Evolutionary conservation across 75 land plant species (phyloP).

Genomic region (Selaginella moellendorffii): DNA sequence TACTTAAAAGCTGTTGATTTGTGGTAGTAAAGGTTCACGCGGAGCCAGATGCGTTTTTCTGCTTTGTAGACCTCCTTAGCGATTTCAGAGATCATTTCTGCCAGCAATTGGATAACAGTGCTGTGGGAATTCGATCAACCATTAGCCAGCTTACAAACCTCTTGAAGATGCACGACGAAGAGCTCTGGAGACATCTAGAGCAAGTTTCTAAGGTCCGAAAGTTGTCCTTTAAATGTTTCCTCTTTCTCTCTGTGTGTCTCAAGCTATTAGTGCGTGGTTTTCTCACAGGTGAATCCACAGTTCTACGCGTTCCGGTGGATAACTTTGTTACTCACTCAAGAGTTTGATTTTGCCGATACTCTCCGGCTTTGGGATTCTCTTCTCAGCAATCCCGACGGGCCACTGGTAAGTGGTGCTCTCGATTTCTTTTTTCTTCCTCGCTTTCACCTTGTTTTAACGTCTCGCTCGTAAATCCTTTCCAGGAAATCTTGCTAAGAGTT

Average conservation of each 20-base stretch:
- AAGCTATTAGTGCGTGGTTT: too few relatives aligned
- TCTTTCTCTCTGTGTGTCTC: too few relatives aligned
- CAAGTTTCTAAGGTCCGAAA: constrained; percentile 69
- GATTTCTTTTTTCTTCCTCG: constrained; percentile 2
- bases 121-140: constrained; percentile 89
- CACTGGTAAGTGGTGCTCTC: constrained; percentile 37
- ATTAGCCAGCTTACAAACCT: constrained; percentile 55
- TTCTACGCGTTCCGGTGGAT: constrained; percentile 84
- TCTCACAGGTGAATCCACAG: constrained; percentile 74
- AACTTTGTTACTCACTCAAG: constrained; percentile 73
- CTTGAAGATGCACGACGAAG: constrained; percentile 82
- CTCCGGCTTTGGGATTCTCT: constrained; percentile 89
- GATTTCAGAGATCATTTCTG: constrained; percentile 90
- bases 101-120: constrained; percentile 91
- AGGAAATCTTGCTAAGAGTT: constrained; percentile 75
- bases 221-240: too few relatives aligned
- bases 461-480: constrained; percentile 14
- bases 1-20: neutral
- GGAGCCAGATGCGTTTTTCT: constrained; percentile 89
- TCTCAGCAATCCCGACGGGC: constrained; percentile 82
- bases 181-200: constrained; percentile 93
- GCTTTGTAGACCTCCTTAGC: constrained; percentile 87
- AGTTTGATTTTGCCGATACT: constrained; percentile 68
- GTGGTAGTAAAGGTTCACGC: constrained; percentile 48
- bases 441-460: neutral